Evolutionary conservation across 169 alveolate genomes (phyloP).

Genomic region (Cryptosporidium viatorum): DNA sequence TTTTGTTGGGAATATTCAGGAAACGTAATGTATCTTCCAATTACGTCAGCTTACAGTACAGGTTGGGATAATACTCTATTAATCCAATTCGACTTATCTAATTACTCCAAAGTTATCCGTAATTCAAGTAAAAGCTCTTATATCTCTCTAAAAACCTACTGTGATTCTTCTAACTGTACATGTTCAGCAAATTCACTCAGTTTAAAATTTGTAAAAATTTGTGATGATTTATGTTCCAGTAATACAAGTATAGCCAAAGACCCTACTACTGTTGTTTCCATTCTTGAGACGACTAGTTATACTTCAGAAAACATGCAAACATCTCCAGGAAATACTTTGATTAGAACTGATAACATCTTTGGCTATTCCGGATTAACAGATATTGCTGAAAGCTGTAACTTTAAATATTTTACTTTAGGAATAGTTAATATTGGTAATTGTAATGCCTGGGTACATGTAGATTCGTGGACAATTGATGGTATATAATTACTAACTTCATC

Average conservation of each 20-base stretch:
- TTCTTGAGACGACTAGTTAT: background rate
- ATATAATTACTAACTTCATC: background rate
- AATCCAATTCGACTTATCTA: conserved; percentile 29
- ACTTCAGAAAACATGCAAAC: conserved; percentile 35
- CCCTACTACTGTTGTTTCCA: background rate
- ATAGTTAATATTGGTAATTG: conserved; percentile 26
- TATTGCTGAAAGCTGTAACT: conserved; percentile 12
- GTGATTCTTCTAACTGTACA: conserved; percentile 30
- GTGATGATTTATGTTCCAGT: conserved; percentile 35
- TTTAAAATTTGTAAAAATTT: background rate
- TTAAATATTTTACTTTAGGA: conserved; percentile 42
- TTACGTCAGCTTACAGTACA: background rate
- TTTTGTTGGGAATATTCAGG: conserved; percentile 70
- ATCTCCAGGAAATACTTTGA: background rate
- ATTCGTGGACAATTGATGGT: conserved; percentile 34
- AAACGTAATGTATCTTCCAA: conserved; percentile 15
- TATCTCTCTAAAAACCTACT: conserved; percentile 18
- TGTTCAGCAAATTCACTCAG: background rate
- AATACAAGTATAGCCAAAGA: conserved; percentile 7
- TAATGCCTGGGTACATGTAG: conserved; percentile 36
- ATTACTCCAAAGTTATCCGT: background rate
- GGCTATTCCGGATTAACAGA: background rate
- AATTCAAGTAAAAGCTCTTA: background rate
- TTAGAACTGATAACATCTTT: background rate
- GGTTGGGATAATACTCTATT: conserved; percentile 50